These are phyloP conservation scores for Tritrichomonas foetus DNA, from an alignment of 208 protist species.

Conservation along the genomic window DNA sequence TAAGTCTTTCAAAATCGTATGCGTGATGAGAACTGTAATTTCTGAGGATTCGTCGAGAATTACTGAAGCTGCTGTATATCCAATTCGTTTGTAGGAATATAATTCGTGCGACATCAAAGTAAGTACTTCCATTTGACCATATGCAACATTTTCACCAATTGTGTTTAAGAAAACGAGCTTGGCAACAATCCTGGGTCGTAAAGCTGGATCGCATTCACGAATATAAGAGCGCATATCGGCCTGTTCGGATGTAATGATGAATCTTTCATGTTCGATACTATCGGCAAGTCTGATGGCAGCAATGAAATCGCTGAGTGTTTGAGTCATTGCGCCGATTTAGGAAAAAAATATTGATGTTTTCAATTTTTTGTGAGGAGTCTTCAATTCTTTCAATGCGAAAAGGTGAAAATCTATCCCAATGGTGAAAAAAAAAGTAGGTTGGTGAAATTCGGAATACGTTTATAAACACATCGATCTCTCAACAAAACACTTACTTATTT, in stretches of 20 bases:
- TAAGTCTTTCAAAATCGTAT: conserved; percentile 35
- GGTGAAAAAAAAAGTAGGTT: no score
- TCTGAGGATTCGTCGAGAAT: conserved; percentile 36
- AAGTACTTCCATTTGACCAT: conserved; percentile 39
- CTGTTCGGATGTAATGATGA: background rate
- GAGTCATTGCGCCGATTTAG: background rate
- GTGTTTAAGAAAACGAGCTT: background rate
- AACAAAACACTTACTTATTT: no score
- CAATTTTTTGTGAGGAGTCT: no score
- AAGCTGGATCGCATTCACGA: background rate
- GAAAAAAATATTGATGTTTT: no score
- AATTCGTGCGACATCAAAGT: background rate
- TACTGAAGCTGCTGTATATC: background rate
- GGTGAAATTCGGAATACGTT: no score
- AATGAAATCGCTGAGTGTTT: background rate
- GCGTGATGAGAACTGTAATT: conserved; percentile 28
- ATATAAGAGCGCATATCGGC: conserved; percentile 33
- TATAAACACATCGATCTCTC: no score
- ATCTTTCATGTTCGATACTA: conserved; percentile 21
- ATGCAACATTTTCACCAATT: conserved; percentile 16
- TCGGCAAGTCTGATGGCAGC: background rate
- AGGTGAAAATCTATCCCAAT: no score
- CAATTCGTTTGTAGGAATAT: conserved; percentile 40
- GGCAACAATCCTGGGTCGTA: conserved; percentile 27
- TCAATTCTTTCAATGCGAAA: no score